Conservation (phyloP, 225 moss, liverwort and hornwort species). For the Climacium dendroides region DNA sequence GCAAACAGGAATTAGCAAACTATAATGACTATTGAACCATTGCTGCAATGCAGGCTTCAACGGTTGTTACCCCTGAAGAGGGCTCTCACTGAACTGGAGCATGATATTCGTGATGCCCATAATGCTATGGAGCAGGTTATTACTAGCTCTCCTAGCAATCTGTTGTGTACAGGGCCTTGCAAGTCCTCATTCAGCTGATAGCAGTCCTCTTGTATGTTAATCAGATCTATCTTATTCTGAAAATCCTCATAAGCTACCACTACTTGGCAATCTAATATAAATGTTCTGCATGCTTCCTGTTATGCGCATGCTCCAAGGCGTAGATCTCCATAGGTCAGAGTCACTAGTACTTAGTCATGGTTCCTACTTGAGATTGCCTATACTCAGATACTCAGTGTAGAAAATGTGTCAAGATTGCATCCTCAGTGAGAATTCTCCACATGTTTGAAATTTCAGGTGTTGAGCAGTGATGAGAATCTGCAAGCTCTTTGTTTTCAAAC, state of each 20-base stretch:
- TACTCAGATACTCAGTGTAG: neutral
- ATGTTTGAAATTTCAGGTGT: slow-evolving; percentile 29
- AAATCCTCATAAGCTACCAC: neutral
- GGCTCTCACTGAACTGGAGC: slow-evolving; percentile 80
- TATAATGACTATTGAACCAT: neutral
- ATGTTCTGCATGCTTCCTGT: neutral
- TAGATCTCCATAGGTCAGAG: neutral
- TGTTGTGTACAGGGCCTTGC: neutral
- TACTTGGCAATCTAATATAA: neutral
- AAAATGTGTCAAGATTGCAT: neutral
- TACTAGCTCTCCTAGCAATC: neutral
- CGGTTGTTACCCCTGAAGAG: slow-evolving; percentile 67
- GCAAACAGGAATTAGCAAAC: neutral
- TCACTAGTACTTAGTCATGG: neutral
- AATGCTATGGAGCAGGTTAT: slow-evolving; percentile 73
- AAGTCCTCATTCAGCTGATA: neutral
- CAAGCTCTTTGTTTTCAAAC: slow-evolving; percentile 58
- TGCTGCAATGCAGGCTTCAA: slow-evolving; percentile 40
- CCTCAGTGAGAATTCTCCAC: neutral
- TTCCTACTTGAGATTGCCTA: neutral
- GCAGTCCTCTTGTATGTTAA: neutral
- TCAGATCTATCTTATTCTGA: neutral
- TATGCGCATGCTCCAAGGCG: neutral
- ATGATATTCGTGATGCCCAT: slow-evolving; percentile 81
- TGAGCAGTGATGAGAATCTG: slow-evolving; percentile 66